Evolutionary conservation across 768 basidiomycete genomes (phyloP).

Genomic region (Suillus ampliporus): DNA sequence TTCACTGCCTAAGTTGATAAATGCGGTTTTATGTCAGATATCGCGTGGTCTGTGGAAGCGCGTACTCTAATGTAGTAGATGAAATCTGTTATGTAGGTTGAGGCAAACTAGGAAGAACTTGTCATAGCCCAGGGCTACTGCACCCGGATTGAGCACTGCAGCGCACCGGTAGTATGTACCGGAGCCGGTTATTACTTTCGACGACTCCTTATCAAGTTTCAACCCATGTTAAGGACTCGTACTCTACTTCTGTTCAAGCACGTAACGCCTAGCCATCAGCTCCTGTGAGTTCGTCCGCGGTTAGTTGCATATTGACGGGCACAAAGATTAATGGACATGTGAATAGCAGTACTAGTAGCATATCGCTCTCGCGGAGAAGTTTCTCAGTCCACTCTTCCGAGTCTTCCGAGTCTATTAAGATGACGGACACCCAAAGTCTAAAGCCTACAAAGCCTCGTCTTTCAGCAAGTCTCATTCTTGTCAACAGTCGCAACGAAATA

Average conservation of each 20-base stretch:
- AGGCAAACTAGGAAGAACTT: not conserved
- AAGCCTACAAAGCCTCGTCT: slow-evolving; percentile 48
- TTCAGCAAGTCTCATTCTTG: slow-evolving; percentile 70
- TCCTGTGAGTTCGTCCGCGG: not conserved
- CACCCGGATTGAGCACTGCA: too few relatives aligned
- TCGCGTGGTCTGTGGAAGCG: not conserved
- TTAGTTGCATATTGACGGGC: not conserved
- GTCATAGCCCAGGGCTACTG: not conserved
- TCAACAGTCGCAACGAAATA: slow-evolving; percentile 71
- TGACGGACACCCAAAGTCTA: not conserved
- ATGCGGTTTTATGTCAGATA: not conserved
- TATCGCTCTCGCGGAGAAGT: not conserved
- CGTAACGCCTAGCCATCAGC: not conserved
- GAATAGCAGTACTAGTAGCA: not conserved
- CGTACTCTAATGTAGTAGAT: not conserved
- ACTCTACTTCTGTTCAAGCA: not conserved
- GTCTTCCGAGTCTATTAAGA: not conserved
- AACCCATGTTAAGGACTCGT: slow-evolving; percentile 2
- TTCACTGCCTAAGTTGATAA: not conserved
- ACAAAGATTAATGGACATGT: not conserved
- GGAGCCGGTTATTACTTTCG: not conserved
- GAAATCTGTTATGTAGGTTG: not conserved
- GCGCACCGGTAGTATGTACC: too few relatives aligned
- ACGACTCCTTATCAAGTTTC: not conserved
- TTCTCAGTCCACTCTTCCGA: not conserved